Base-by-base conservation (phyloP, 2,329 filamentous ascomycete species). In the Chaetomium olivaceum region DNA sequence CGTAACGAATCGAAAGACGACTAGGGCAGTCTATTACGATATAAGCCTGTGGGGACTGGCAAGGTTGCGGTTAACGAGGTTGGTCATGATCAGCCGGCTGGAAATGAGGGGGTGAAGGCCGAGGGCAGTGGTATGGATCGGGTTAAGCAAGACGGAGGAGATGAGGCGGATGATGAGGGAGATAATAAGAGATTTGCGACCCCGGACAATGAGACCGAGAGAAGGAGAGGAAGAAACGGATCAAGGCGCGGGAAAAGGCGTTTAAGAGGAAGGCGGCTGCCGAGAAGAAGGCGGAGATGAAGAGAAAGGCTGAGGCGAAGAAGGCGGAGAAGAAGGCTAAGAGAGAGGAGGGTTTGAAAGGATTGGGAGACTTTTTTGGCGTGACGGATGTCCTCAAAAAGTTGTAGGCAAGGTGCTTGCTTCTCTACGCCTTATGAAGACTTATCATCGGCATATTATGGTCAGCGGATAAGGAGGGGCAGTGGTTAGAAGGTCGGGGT, bases 1-100 rank as follows among this genome's bases (percentile, higher is more conserved):
- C 86, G 85, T 51, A 93, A 96, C 74, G 91, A 88, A 4, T 75
- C 76, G 6, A 75, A 71, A 71, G 50, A 82, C 82, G 73, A 77
- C 73, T 64, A 75, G 69, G 54, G n/a, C 11, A 3, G 21, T 36
- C 51, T 19, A 21, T 7, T 21, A 43, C 27, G 9, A 56, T 14
- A 27, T 27, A 36, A 19, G 52, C 19, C 27, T 19, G 25, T 4
- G 23, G 27, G 23, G 27, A 16, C 4, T 19, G n/a, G 52, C 14
- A 29, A 27, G 1, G 52, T 2, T 8, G 25, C 52, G 25, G 14
- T 9, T 33, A 4, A 14, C 33, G 33, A 3, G 33, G 12, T 14
- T 9, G 33, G 33, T 4, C 33, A 36, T 12, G 33, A 4, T 14
- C 9, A 36, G 33, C 33, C 33, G 33, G 29, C 9, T 31, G 36